Conservation (phyloP, 345 rosid species). For the Microthlaspi erraticum region DNA sequence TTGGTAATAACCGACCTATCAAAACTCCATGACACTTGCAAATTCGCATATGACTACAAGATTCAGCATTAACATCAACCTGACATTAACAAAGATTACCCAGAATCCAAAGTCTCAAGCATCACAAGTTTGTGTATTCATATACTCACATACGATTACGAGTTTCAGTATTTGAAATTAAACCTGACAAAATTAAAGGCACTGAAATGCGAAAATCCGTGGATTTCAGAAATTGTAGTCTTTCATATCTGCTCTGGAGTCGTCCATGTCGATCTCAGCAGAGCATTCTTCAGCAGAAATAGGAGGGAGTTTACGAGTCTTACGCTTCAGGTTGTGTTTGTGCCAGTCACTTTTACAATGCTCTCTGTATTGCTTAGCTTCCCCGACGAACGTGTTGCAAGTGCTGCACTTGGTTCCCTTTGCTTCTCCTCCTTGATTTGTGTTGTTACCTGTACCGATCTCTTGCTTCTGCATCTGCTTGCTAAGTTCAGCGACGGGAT, state of each 20-base stretch:
- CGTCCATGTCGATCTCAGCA: conserved; percentile 71
- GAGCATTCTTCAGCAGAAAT: conserved; percentile 78
- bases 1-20: no score
- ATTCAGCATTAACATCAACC: conserved; percentile 1
- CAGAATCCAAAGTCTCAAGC: no score
- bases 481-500: conserved; percentile 48
- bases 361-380: conserved; percentile 80
- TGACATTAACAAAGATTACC: neutral
- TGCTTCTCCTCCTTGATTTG: conserved; percentile 50
- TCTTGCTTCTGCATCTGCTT: conserved; percentile 66
- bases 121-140: no score
- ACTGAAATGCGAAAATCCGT: neutral
- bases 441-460: conserved; percentile 48
- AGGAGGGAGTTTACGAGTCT: conserved; percentile 84
- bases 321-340: conserved; percentile 90
- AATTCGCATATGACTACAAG: conserved; percentile 13
- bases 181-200: neutral
- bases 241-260: conserved; percentile 72
- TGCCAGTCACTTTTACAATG: conserved; percentile 98
- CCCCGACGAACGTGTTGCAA: conserved; percentile 77
- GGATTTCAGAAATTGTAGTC: conserved; percentile 83
- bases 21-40: no score
- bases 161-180: no score
- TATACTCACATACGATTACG: no score
- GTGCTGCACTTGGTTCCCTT: conserved; percentile 87